Conservation (phyloP, 331 rosid genomes). For the Rhamnella rubrinervis region DNA sequence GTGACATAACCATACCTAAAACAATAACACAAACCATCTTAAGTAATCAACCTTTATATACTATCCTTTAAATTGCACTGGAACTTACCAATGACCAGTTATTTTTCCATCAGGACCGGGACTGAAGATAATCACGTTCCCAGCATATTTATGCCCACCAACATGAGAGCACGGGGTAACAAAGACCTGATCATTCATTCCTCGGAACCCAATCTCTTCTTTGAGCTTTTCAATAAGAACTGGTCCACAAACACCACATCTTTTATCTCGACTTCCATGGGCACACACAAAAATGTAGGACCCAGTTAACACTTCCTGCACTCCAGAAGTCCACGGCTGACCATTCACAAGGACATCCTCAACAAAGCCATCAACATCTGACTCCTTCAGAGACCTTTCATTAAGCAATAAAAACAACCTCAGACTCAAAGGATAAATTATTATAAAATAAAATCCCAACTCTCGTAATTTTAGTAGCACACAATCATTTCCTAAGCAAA, state of each 20-base stretch:
- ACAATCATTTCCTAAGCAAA: background rate
- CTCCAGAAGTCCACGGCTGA: conserved; percentile 64
- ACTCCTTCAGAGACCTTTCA: conserved; percentile 69
- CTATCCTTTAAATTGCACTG: background rate
- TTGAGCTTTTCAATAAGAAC: conserved; percentile 62
- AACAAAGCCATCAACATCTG: conserved; percentile 66
- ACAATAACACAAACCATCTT: conserved; percentile 8
- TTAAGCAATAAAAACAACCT: conserved; percentile 14
- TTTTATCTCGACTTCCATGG: conserved; percentile 85
- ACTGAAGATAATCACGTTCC: conserved; percentile 74
- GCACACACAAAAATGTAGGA: conserved; percentile 83
- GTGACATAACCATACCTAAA: conserved; percentile 96
- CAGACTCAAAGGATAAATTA: conserved; percentile 20
- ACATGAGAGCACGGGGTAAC: conserved; percentile 82
- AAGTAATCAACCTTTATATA: conserved; percentile 3
- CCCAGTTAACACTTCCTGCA: conserved; percentile 49
- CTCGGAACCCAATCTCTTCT: conserved; percentile 64
- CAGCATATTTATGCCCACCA: conserved; percentile 98
- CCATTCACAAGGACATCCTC: conserved; percentile 80
- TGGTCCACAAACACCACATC: conserved; percentile 98
- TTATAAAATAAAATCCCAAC: background rate
- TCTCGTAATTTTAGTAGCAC: background rate
- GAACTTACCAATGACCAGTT: conserved; percentile 78
- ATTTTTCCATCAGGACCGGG: conserved; percentile 66
- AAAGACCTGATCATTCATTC: conserved; percentile 57